A percentile compares a stretch with the other conserved stretches of the same genome.
These are phyloP conservation scores for Ottelia alismoides DNA, from an alignment of 106 monocot species.

Conservation along the genomic window DNA sequence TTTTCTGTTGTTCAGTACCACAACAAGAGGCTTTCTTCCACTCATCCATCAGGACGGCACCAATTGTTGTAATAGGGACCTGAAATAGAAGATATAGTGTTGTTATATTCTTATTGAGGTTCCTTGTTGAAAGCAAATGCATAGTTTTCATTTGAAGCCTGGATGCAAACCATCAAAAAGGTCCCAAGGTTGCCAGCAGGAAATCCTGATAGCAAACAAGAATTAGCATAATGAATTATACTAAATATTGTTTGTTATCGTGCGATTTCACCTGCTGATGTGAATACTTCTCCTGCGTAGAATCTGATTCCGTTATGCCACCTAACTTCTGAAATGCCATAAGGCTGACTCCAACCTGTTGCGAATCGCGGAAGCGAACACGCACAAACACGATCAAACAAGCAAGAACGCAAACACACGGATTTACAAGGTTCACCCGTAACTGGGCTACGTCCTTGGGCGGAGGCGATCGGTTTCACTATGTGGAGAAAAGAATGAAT, in stretches of 20 bases:
- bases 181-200: constrained; percentile 44
- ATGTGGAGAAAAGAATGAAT: too few relatives aligned
- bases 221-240: too few relatives aligned
- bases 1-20: constrained; percentile 17
- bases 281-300: constrained; percentile 59
- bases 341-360: constrained; percentile 53
- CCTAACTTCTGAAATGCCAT: constrained; percentile 71
- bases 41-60: constrained; percentile 52
- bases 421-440: too few relatives aligned
- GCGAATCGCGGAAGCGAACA: too few relatives aligned
- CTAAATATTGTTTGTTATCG: too few relatives aligned
- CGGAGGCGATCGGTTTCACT: too few relatives aligned
- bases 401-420: too few relatives aligned
- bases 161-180: constrained; percentile 38
- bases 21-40: constrained; percentile 66
- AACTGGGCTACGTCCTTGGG: too few relatives aligned
- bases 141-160: constrained; percentile 43
- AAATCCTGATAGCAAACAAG: constrained; percentile 38
- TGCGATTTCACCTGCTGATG: constrained; percentile 33
- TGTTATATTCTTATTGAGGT: neutral
- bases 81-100: constrained; percentile 3
- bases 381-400: too few relatives aligned
- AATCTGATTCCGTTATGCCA: constrained; percentile 53
- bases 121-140: neutral
- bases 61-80: constrained; percentile 55